Evolutionary conservation across 768 basidiomycete genomes (phyloP), one percentile per base, ranked within the genome.

Genomic region (Lactarius sp.): DNA sequence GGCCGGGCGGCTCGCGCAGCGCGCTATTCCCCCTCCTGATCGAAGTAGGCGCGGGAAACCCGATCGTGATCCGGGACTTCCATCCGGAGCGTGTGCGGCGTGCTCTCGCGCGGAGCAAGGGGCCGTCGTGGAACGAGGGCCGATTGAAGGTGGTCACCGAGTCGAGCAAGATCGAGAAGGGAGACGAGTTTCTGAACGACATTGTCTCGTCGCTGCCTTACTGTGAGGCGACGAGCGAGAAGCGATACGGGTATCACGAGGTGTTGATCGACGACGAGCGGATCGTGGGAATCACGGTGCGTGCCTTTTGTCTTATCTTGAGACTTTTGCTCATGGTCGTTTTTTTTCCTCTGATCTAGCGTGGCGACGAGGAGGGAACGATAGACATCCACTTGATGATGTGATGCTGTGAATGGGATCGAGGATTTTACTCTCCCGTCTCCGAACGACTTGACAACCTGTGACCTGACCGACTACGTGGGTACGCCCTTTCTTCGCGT

Each of bases 191-290:
- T 56, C 14, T 64, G 63, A 56, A 60, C 20, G 63, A 64, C 33
- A 64, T 64, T 16, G 44, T 64, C 49, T 64, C 63, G 0, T 64
- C 53, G 31, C 34, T 64, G 39, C 63, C 59, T 31, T 64, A 64
- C 27, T 64, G 54, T 53, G 63, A 64, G 41, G 63, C 59, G 52
- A 60, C 58, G 46, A 64, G 63, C 47, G 63, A 64, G 54, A 64
- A 64, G 37, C 63, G 63, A 9, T 64, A 64, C 34, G 63, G 63
- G 12, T 64, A 64, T 39, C 63, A 64, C 59, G 63, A 64, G 27
- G 42, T 64, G 14, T 18, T 64, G 14, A 56, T 64, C 8, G 63
- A 64, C n/a, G 63, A 64, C 6, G 59, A 64, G 27, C 63, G 63
- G 12, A 56, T 64, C 4, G 63, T 64, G 39, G 63, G 63, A 33